Evolutionary conservation across 2,329 filamentous ascomycete species (phyloP).

Genomic region (Penicillium sp.): DNA sequence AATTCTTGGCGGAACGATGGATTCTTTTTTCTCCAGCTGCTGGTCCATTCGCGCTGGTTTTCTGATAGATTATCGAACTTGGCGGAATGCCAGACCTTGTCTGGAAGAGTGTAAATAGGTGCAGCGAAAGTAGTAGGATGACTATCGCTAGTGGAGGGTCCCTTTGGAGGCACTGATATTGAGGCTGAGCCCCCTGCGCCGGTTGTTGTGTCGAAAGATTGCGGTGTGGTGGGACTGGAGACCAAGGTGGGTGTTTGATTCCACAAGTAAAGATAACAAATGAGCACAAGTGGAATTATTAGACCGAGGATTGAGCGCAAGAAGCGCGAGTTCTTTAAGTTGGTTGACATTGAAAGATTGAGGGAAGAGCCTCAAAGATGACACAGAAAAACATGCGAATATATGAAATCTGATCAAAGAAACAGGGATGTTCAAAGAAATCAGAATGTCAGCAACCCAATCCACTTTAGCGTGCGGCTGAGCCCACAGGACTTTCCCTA

Average conservation of each 20-base stretch:
- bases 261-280: not conserved
- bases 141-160: not conserved
- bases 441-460: not conserved
- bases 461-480: not conserved
- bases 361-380: not conserved
- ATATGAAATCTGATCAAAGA: not conserved
- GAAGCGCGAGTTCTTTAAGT: not conserved
- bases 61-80: conserved; percentile 23
- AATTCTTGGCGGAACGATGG: conserved; percentile 22
- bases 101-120: conserved; percentile 7
- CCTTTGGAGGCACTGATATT: not conserved
- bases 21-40: conserved; percentile 30
- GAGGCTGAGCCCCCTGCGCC: not conserved
- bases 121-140: not conserved
- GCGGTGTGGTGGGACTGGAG: too few relatives aligned
- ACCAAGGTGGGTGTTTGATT: not conserved
- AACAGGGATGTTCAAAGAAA: not conserved
- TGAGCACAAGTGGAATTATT: not conserved
- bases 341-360: not conserved
- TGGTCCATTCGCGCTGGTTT: conserved; percentile 15
- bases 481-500: not conserved
- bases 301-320: not conserved
- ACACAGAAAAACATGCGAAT: not conserved
- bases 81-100: conserved; percentile 25
- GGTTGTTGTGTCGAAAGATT: not conserved